phyloP scores from a whole-genome alignment of 805 yeast species.

The Teunomyces atbi region DNA sequence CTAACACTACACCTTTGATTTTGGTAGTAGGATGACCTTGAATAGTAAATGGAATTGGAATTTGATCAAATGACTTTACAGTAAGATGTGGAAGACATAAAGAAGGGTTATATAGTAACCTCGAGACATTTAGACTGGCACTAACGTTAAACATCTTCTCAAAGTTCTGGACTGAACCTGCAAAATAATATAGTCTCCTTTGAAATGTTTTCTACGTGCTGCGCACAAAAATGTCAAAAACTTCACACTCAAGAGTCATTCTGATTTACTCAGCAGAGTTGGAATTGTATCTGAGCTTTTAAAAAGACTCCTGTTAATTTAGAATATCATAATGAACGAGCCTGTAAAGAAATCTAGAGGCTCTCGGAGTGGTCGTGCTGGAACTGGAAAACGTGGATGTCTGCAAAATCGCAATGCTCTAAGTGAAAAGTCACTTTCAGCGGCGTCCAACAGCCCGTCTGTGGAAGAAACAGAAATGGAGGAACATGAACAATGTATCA shows the following conservation, averaged over 20 bases:
- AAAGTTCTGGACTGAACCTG: neutral
- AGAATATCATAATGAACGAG: neutral
- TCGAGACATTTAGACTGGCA: slow-evolving; percentile 68
- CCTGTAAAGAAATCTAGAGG: neutral
- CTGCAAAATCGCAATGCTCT: slow-evolving; percentile 5
- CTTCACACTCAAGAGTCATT: neutral
- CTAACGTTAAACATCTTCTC: slow-evolving; percentile 57
- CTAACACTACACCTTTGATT: slow-evolving; percentile 79
- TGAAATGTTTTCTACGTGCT: neutral
- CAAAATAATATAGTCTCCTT: neutral
- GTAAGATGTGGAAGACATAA: slow-evolving; percentile 65
- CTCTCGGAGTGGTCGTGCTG: slow-evolving; percentile 2
- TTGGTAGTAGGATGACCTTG: slow-evolving; percentile 25
- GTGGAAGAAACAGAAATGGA: slow-evolving; percentile 23
- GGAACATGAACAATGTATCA: slow-evolving; percentile 59
- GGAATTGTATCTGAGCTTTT: neutral
- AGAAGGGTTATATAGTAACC: slow-evolving; percentile 61
- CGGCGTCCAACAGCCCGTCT: slow-evolving; percentile 10
- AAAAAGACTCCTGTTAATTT: neutral
- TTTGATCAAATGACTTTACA: slow-evolving; percentile 55
- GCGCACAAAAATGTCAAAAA: neutral
- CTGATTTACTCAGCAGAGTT: neutral
- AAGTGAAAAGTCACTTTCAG: slow-evolving; percentile 7
- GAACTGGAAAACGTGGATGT: neutral
- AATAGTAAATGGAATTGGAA: slow-evolving; percentile 52